Conservation (phyloP, 148 eudicot genomes). For the Agrostemma githago region DNA sequence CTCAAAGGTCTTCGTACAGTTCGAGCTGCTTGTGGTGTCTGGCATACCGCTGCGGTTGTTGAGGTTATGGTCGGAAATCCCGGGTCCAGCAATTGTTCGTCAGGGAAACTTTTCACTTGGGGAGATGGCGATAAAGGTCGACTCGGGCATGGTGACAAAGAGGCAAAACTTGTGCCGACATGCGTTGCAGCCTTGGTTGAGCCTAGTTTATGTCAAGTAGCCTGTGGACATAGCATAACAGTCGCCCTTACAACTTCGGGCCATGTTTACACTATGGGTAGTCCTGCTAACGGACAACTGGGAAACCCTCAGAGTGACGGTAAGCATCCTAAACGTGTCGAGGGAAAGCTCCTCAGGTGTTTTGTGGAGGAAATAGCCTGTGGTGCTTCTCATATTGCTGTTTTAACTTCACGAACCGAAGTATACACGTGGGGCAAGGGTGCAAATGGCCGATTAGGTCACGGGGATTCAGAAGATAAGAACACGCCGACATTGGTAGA, state of each 20-base stretch:
- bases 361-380: slow-evolving; percentile 94
- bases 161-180: slow-evolving; percentile 87
- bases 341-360: slow-evolving; percentile 72
- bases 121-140: slow-evolving; percentile 97
- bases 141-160: slow-evolving; percentile 95
- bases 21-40: slow-evolving; percentile 91
- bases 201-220: slow-evolving; percentile 87
- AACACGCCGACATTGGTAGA: slow-evolving; percentile 74
- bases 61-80: slow-evolving; percentile 96
- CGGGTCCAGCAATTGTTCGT: slow-evolving; percentile 89
- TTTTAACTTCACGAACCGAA: slow-evolving; percentile 82
- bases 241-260: slow-evolving; percentile 93
- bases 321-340: slow-evolving; percentile 70
- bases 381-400: slow-evolving; percentile 94
- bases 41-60: slow-evolving; percentile 99
- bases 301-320: slow-evolving; percentile 89
- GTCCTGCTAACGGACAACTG: slow-evolving; percentile 91
- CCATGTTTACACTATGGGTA: slow-evolving; percentile 92
- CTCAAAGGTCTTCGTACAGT: slow-evolving; percentile 90
- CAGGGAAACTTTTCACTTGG: slow-evolving; percentile 96
- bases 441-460: slow-evolving; percentile 93
- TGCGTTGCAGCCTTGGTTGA: slow-evolving; percentile 94
- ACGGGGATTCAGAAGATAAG: slow-evolving; percentile 82
- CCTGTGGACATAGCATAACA: slow-evolving; percentile 91
- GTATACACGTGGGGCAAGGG: slow-evolving; percentile 99